phyloP scores from a whole-genome alignment of 257 asterid species.

The Nicotiana tabacum region DNA sequence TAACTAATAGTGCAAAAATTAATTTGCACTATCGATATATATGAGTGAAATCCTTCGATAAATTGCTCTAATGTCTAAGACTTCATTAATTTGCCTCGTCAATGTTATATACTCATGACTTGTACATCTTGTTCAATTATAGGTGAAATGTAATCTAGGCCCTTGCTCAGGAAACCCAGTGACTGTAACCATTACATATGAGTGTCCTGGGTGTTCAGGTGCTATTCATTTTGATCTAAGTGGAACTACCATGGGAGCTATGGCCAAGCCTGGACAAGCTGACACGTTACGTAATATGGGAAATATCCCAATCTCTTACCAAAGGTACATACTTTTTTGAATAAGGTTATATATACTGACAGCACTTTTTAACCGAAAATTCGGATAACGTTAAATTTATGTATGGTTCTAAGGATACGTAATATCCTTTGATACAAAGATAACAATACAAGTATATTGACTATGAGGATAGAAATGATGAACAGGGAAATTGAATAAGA shows the following conservation, averaged over 20 bases:
- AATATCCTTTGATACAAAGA: too few species aligned
- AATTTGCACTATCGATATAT: too few species aligned
- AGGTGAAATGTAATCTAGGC: not conserved
- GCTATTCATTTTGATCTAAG: too few species aligned
- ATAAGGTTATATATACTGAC: not conserved
- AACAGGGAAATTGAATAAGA: too few species aligned
- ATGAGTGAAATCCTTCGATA: not conserved
- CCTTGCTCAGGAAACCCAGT: slow-evolving; percentile 31
- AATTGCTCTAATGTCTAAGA: not conserved
- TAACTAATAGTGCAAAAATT: too few species aligned
- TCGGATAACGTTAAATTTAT: not conserved
- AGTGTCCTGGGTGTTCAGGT: slow-evolving; percentile 7
- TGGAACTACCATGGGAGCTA: too few species aligned
- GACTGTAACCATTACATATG: slow-evolving; percentile 23
- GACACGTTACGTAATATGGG: too few species aligned
- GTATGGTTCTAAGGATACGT: not conserved
- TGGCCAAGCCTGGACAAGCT: too few species aligned
- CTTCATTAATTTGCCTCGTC: too few species aligned
- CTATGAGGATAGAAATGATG: too few species aligned
- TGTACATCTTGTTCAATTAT: not conserved
- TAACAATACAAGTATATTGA: too few species aligned
- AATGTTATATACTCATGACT: too few species aligned
- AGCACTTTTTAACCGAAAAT: not conserved
- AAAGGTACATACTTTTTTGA: slow-evolving; percentile 12
- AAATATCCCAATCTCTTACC: not conserved